phyloP scores from a whole-genome alignment of 306 rosid species.

The Cicer judaicum region DNA sequence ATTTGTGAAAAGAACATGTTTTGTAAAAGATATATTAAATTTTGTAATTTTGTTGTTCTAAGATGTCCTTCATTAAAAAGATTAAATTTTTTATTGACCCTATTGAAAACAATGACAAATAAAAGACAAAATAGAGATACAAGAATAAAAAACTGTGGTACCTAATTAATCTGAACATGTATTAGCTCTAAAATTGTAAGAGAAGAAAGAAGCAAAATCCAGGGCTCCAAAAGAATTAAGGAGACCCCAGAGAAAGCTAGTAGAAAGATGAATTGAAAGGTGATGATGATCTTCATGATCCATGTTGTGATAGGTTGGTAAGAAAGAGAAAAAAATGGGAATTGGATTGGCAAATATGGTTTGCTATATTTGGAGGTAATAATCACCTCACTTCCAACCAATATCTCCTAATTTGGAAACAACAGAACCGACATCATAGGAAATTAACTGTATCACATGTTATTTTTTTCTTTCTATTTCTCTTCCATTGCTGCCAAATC shows the following conservation, averaged over 20 bases:
- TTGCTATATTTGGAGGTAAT: slow-evolving; percentile 49
- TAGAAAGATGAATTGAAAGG: slow-evolving; percentile 24
- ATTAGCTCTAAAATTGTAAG: slow-evolving; percentile 32
- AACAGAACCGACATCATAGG: slow-evolving; percentile 55
- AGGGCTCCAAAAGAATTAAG: slow-evolving; percentile 60
- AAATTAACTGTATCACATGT: neutral
- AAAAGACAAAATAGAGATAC: neutral
- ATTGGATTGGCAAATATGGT: slow-evolving; percentile 44
- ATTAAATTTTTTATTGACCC: neutral
- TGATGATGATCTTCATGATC: slow-evolving; percentile 32
- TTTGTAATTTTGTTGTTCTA: neutral
- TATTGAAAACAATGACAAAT: slow-evolving; percentile 6
- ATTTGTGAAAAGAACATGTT: neutral
- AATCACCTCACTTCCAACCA: slow-evolving; percentile 46
- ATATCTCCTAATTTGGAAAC: slow-evolving; percentile 50
- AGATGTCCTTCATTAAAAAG: slow-evolving; percentile 11
- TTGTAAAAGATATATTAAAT: slow-evolving; percentile 1
- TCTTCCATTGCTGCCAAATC: slow-evolving; percentile 3
- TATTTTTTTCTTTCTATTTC: slow-evolving; percentile 1
- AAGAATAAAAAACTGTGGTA: slow-evolving; percentile 22
- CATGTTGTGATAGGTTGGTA: slow-evolving; percentile 47
- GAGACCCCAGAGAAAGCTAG: slow-evolving; percentile 61
- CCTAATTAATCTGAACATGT: slow-evolving; percentile 56
- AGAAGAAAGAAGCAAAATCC: slow-evolving; percentile 46
- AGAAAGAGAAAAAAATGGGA: slow-evolving; percentile 43